Percentiles rank a stretch among this genome's conserved stretches.
phyloP scores from a whole-genome alignment of 345 rosid species.

The Eutrema heterophyllum region DNA sequence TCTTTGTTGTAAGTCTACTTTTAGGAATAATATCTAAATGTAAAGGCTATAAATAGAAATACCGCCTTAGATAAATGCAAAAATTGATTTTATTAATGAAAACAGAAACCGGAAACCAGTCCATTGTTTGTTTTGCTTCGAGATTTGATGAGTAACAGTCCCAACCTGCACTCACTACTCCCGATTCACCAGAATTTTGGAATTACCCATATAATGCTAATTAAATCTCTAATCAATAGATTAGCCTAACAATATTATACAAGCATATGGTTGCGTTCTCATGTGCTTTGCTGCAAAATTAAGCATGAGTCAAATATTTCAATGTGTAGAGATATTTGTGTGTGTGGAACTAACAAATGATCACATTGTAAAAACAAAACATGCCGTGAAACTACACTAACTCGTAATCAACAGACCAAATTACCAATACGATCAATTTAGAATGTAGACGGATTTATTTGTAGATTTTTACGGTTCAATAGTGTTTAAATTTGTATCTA shows the following conservation, averaged over 20 bases:
- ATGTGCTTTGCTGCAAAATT: not conserved
- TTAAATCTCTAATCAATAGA: not conserved
- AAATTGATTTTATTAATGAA: not conserved
- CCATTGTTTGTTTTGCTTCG: slow-evolving; percentile 24
- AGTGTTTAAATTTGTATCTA: not conserved
- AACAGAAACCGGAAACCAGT: slow-evolving; percentile 18
- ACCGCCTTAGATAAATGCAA: not conserved
- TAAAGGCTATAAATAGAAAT: slow-evolving; percentile 21
- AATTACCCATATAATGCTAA: not conserved
- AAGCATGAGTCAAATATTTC: not conserved
- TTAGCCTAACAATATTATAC: not conserved
- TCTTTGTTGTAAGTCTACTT: not conserved
- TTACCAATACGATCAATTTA: not conserved
- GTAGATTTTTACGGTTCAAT: not conserved
- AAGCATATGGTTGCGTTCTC: not conserved
- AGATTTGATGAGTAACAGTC: slow-evolving; percentile 21
- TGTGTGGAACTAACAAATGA: not conserved
- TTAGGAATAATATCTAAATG: not conserved
- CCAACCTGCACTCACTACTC: slow-evolving; percentile 18
- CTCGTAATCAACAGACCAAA: not conserved
- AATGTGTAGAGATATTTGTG: not conserved
- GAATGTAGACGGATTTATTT: not conserved
- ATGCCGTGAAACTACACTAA: not conserved
- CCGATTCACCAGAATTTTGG: not conserved
- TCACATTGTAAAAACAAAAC: not conserved